Percentiles rank a stretch among this genome's conserved stretches.
Conservation (phyloP, 176 grass and related monocot species). For the Leersia perrieri region DNA sequence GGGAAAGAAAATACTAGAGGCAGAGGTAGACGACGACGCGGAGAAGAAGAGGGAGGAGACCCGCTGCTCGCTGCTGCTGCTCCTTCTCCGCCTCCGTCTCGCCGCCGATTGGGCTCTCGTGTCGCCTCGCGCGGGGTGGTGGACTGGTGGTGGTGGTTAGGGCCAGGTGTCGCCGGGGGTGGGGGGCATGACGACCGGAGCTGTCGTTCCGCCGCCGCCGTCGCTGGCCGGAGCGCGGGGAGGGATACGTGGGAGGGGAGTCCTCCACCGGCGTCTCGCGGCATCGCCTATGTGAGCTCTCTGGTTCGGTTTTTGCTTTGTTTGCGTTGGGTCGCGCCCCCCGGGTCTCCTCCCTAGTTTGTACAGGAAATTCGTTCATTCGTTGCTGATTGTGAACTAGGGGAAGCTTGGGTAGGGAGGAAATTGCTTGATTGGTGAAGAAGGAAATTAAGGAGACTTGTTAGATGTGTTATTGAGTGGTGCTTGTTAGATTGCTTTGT, state of each 20-base stretch:
- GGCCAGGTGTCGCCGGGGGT: neutral
- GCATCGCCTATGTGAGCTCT: slow-evolving; percentile 45
- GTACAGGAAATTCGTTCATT: neutral
- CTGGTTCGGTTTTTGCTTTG: neutral
- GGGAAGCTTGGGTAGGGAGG: neutral
- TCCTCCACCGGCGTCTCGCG: slow-evolving; percentile 35
- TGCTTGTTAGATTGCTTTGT: neutral
- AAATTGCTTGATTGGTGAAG: neutral
- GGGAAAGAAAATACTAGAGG: too few relatives aligned
- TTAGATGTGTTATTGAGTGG: neutral
- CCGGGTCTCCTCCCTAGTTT: neutral
- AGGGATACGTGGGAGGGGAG: neutral
- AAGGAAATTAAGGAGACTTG: neutral
- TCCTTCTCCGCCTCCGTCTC: neutral
- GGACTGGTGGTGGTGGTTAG: too few relatives aligned
- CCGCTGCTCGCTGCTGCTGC: too few relatives aligned
- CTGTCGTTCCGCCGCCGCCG: slow-evolving; percentile 29
- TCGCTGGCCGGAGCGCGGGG: slow-evolving; percentile 14
- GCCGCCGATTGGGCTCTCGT: neutral
- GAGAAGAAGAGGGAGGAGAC: too few relatives aligned
- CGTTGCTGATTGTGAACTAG: neutral
- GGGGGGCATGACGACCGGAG: slow-evolving; percentile 32
- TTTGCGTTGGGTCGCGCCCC: neutral
- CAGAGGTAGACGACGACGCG: slow-evolving; percentile 15
- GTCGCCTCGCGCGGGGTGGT: neutral